Evolutionary conservation across 495 filamentous ascomycete genomes (phyloP), one percentile per base, ranked within the genome.

Genomic region (Parathielavia hyrcaniae): DNA sequence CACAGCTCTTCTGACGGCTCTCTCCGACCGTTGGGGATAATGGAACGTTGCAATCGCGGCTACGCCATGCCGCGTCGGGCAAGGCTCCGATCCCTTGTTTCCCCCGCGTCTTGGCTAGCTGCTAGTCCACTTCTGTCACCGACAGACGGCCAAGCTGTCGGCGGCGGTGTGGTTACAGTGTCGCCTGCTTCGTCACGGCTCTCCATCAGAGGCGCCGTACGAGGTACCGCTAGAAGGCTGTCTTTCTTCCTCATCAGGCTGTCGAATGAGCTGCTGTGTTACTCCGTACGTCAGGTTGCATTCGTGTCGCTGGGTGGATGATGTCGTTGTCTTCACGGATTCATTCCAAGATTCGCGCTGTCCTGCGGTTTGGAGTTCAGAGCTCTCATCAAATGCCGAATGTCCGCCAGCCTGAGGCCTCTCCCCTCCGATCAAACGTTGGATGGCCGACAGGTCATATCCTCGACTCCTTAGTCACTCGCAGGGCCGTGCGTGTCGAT

Each of bases 21-120:
- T n/a, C 51, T 50, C 40, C 41, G 52, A 55, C 50, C 45, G 38
- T 44, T 55, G 30, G 49, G n/a, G 52, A 43, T 48, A 47, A 61
- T 56, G 53, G 45, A 61, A 61, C 53, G 53, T 57, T 61, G 59
- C 59, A 61, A 61, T 57, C 48, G 19, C 41, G 22, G 50, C 44
- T 4, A 13, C 47, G 14, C 53, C 41, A 50, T 60, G 23, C 50
- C 52, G 22, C 17, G n/a, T 35, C 12, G 1, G 44, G 51, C 35
- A 50, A 35, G 38, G 52, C 35, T 16, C 48, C 50, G 50, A 53
- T 53, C 43, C 38, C 35, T 40, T 4, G 36, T 35, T 52, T 49
- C 50, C 58, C n/a, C 51, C 58, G 58, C 58, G 46, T 53, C 46
- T 55, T 60, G 58, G 58, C 51, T 11, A 50, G 10, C 9, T 17